Evolutionary conservation across 108 stramenopile genomes (phyloP).

Genomic region (Discostella pseudostelligera): DNA sequence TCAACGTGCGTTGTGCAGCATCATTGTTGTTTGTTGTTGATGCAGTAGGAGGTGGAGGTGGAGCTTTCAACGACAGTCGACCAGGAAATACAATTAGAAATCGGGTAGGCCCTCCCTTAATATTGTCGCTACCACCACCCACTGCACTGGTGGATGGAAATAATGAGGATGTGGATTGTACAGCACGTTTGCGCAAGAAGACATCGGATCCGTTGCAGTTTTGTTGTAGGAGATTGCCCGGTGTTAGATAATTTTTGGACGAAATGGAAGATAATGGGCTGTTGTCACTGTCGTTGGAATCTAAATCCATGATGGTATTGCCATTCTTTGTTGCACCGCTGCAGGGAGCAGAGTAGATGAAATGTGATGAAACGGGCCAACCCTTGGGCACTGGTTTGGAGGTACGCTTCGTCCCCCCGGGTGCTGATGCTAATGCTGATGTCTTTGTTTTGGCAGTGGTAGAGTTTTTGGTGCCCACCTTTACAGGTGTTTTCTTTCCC

Average conservation of each 20-base stretch:
- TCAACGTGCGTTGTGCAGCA: neutral
- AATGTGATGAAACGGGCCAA: neutral
- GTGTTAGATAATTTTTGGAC: slow-evolving; percentile 5
- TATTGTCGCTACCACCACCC: neutral
- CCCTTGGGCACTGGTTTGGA: neutral
- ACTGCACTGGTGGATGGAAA: slow-evolving; percentile 1
- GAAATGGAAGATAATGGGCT: too few species aligned
- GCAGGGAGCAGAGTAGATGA: neutral
- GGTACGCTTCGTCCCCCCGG: neutral
- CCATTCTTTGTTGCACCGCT: neutral
- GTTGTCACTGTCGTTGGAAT: too few species aligned
- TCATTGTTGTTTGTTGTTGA: neutral
- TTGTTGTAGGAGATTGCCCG: slow-evolving; percentile 25
- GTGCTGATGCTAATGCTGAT: neutral
- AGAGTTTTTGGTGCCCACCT: neutral
- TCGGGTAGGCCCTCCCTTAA: slow-evolving; percentile 26
- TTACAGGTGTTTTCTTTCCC: neutral
- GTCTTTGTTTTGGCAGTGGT: too few species aligned
- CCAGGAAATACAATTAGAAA: slow-evolving; percentile 45
- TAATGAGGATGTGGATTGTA: slow-evolving; percentile 22
- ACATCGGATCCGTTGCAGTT: slow-evolving; percentile 47
- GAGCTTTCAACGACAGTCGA: slow-evolving; percentile 32
- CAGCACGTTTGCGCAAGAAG: slow-evolving; percentile 41
- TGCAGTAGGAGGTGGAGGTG: too few species aligned
- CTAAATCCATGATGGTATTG: neutral